Conservation (phyloP, 2,329 filamentous ascomycete species). For the Knufia petricola region DNA sequence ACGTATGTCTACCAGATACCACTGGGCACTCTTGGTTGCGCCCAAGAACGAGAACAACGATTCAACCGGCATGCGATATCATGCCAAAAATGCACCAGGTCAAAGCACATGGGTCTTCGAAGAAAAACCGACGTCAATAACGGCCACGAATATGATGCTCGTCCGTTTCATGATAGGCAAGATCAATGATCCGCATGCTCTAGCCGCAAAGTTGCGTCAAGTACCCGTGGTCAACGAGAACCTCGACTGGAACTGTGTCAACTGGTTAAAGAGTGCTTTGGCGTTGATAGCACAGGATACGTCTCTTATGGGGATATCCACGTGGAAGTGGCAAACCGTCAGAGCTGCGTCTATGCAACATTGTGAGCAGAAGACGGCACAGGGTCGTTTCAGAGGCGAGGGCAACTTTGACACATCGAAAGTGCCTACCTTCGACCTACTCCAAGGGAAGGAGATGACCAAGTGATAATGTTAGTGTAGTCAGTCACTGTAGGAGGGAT, state of each 20-base stretch:
- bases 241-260: conserved; percentile 36
- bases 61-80: too few species aligned
- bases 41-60: too few species aligned
- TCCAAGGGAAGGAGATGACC: conserved; percentile 23
- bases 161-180: conserved; percentile 29
- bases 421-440: conserved; percentile 30
- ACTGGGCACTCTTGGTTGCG: too few species aligned
- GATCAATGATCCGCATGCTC: conserved; percentile 22
- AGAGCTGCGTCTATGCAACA: conserved; percentile 33
- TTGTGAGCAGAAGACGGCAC: conserved; percentile 30
- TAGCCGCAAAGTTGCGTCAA: conserved; percentile 25
- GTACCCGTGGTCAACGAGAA: conserved; percentile 26
- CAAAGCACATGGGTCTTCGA: too few species aligned
- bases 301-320: conserved; percentile 27
- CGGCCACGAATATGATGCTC: too few species aligned
- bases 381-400: conserved; percentile 33
- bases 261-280: conserved; percentile 36
- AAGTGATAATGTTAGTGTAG: too few species aligned
- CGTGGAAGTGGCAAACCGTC: conserved; percentile 29
- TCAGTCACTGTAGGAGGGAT: too few species aligned
- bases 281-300: conserved; percentile 24
- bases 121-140: too few species aligned
- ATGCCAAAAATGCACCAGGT: too few species aligned
- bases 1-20: too few species aligned
- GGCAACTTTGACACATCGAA: conserved; percentile 26